These are phyloP conservation scores for Sextonia rubra DNA, from an alignment of 164 flowering plant genomes.

Conservation along the genomic window DNA sequence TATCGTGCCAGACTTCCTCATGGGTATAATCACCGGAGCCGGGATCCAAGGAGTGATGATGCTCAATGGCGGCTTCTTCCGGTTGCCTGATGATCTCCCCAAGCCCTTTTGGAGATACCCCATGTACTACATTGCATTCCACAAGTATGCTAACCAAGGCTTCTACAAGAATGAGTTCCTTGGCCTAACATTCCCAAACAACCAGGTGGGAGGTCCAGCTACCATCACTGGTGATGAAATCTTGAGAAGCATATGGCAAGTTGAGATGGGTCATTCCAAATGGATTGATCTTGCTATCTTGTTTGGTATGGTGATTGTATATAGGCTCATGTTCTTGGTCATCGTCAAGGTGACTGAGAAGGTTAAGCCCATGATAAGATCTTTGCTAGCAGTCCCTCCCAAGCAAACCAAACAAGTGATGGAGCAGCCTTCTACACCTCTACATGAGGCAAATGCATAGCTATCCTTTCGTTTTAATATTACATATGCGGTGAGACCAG, in stretches of 20 bases:
- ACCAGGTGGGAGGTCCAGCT: slow-evolving; percentile 13
- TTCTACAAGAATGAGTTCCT: slow-evolving; percentile 47
- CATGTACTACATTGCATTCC: slow-evolving; percentile 43
- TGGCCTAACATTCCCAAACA: slow-evolving; percentile 28
- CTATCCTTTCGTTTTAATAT: too few species aligned
- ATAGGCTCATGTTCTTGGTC: slow-evolving; percentile 35
- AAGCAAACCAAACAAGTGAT: slow-evolving; percentile 7
- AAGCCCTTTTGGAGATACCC: slow-evolving; percentile 57
- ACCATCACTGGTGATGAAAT: slow-evolving; percentile 28
- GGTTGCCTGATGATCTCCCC: slow-evolving; percentile 47
- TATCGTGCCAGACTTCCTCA: slow-evolving; percentile 53
- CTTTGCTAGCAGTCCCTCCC: slow-evolving; percentile 6
- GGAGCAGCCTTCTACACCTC: neutral
- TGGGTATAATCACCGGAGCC: slow-evolving; percentile 57
- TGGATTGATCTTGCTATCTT: slow-evolving; percentile 47
- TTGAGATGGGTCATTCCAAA: slow-evolving; percentile 38
- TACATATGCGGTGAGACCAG: too few species aligned
- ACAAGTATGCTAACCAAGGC: slow-evolving; percentile 43
- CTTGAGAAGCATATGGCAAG: slow-evolving; percentile 35
- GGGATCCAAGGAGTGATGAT: slow-evolving; percentile 62
- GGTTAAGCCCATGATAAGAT: slow-evolving; percentile 29
- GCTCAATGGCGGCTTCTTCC: slow-evolving; percentile 44
- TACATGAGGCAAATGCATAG: neutral
- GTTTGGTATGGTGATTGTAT: slow-evolving; percentile 44
- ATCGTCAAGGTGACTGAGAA: slow-evolving; percentile 37